These are phyloP conservation scores for Fusarium sp. DNA, from an alignment of 2,329 filamentous ascomycete species.

Conservation along the genomic window DNA sequence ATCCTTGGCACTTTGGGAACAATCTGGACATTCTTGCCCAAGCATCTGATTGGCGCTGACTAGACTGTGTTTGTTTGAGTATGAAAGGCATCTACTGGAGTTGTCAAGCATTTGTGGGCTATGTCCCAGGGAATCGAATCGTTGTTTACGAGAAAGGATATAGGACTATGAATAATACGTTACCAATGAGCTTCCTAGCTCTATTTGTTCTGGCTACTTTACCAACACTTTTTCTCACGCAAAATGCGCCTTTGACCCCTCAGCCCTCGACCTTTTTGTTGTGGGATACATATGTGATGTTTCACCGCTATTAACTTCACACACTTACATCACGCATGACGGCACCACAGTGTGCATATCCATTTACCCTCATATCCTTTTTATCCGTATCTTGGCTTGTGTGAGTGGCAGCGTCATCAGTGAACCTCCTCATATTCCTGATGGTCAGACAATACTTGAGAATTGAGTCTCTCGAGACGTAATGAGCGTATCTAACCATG, in stretches of 20 bases:
- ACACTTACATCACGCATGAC: constrained; percentile 5
- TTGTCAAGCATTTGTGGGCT: constrained; percentile 4
- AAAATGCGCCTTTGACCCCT: neutral
- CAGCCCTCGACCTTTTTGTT: neutral
- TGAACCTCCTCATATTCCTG: neutral
- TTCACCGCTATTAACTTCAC: neutral
- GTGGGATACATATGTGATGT: neutral
- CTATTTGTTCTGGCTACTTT: neutral
- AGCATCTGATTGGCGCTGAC: constrained; percentile 72
- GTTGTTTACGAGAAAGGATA: neutral
- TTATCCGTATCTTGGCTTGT: neutral
- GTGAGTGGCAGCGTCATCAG: neutral
- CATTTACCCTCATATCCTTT: neutral
- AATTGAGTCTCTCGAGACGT: neutral
- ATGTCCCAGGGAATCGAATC: neutral
- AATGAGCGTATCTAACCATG: neutral
- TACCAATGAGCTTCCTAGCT: neutral
- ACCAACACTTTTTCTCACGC: too few relatives aligned
- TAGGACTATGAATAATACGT: constrained; percentile 21
- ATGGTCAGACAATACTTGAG: neutral
- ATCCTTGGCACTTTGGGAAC: constrained; percentile 81
- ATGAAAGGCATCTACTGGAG: constrained; percentile 18
- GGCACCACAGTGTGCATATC: constrained; percentile 7
- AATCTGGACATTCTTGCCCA: constrained; percentile 87
- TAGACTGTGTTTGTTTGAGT: constrained; percentile 11